Evolutionary conservation across 106 monocot species (phyloP).

Genomic region (Apostasia shenzhenica): DNA sequence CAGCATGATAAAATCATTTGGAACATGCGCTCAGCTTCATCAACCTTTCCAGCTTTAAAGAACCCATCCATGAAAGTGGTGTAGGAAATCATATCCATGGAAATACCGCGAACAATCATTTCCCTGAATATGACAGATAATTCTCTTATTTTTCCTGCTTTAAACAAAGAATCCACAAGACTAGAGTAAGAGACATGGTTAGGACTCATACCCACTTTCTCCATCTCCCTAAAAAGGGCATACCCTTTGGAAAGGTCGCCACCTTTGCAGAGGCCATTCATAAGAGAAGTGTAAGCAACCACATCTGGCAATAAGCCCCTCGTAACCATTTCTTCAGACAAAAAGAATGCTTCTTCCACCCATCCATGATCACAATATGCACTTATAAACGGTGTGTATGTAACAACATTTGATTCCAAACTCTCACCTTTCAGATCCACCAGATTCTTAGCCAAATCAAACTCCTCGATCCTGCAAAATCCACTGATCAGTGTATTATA

Average conservation of each 20-base stretch:
- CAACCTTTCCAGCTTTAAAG: conserved; percentile 46
- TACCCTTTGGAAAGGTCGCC: conserved; percentile 46
- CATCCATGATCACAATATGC: conserved; percentile 36
- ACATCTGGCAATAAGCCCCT: conserved; percentile 73
- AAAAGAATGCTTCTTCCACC: conserved; percentile 44
- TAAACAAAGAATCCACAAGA: conserved; percentile 48
- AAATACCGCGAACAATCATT: conserved; percentile 64
- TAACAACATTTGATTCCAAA: conserved; percentile 57
- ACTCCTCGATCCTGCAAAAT: conserved; percentile 49
- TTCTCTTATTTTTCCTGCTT: conserved; percentile 30
- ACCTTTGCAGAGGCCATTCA: conserved; percentile 56
- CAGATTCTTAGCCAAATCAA: conserved; percentile 37
- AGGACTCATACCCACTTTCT: conserved; percentile 44
- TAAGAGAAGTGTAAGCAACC: conserved; percentile 65
- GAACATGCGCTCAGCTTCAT: conserved; percentile 57
- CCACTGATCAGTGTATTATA: conserved; percentile 72
- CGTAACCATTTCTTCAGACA: conserved; percentile 81
- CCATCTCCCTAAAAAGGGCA: conserved; percentile 88
- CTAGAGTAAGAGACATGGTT: conserved; percentile 77
- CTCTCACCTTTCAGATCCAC: conserved; percentile 22
- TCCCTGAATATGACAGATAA: conserved; percentile 41
- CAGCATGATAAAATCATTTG: conserved; percentile 21
- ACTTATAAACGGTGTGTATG: conserved; percentile 59
- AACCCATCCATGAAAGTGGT: conserved; percentile 55
- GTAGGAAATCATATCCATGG: conserved; percentile 56